These are phyloP conservation scores for Phialocephala sp. DNA, from an alignment of 2,329 filamentous ascomycete species.

Conservation along the genomic window DNA sequence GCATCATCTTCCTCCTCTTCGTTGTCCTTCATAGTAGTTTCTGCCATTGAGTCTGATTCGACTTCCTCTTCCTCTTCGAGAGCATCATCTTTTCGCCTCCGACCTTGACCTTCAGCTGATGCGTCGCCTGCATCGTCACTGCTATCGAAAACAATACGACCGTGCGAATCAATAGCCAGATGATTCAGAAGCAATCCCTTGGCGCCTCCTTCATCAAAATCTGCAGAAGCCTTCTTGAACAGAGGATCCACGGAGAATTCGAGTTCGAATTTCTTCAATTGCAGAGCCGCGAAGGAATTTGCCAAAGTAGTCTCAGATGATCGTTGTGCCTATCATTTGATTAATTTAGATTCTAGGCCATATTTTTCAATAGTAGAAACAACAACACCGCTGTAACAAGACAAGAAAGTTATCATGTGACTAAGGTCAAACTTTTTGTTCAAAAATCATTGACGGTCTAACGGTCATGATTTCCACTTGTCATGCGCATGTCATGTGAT, in stretches of 20 bases:
- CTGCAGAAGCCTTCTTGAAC: constrained; percentile 99
- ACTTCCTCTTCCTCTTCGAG: constrained; percentile 54
- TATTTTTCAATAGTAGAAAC: neutral
- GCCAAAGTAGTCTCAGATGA: constrained; percentile 94
- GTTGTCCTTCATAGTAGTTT: constrained; percentile 47
- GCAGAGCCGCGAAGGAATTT: constrained; percentile 83
- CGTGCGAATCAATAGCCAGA: constrained; percentile 90
- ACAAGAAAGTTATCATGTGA: no score
- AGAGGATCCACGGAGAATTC: constrained; percentile 96
- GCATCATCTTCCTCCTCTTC: constrained; percentile 60
- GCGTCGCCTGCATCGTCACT: constrained; percentile 79
- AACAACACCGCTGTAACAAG: no score
- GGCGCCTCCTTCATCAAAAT: constrained; percentile 97
- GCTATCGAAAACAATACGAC: constrained; percentile 97
- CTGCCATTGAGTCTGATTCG: constrained; percentile 45
- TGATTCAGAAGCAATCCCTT: constrained; percentile 96
- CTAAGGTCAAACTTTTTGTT: no score
- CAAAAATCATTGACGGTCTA: constrained; percentile 4
- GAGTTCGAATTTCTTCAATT: constrained; percentile 96
- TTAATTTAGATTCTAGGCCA: constrained; percentile 28
- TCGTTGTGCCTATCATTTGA: constrained; percentile 60
- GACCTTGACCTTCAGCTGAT: constrained; percentile 44
- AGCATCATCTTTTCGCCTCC: constrained; percentile 64
- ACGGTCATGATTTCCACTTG: constrained; percentile 2
- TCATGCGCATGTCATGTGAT: no score